Evolutionary conservation across 2,329 filamentous ascomycete species (phyloP).

Genomic region (Monilinia vaccinii-corymbosi): DNA sequence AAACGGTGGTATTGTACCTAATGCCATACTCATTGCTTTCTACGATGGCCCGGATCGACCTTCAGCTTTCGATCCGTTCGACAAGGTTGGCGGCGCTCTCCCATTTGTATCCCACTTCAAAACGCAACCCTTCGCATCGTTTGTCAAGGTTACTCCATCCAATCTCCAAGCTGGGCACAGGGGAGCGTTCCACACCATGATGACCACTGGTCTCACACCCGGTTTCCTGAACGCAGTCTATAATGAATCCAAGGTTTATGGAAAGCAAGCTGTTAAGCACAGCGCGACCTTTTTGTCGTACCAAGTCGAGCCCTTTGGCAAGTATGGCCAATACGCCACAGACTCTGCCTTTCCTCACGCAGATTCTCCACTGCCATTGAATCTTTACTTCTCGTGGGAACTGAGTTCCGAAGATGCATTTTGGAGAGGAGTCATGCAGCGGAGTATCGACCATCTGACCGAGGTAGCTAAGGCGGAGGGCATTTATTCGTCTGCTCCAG

Average conservation of each 20-base stretch:
- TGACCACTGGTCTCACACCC: conserved; percentile 22
- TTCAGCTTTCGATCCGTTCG: conserved; percentile 20
- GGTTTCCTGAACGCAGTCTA: conserved; percentile 23
- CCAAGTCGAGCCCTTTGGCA: conserved; percentile 28
- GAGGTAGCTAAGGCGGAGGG: conserved; percentile 25
- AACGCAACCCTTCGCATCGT: conserved; percentile 3
- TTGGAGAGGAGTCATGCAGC: conserved; percentile 23
- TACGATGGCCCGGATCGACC: conserved; percentile 27
- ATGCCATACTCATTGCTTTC: conserved; percentile 21
- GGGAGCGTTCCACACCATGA: conserved; percentile 26
- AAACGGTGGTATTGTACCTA: conserved; percentile 11
- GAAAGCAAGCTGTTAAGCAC: conserved; percentile 13
- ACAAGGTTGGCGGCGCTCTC: conserved; percentile 10
- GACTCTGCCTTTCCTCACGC: conserved; percentile 28
- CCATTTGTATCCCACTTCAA: not conserved
- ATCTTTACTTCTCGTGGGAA: conserved; percentile 27
- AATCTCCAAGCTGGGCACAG: conserved; percentile 16
- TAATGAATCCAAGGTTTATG: conserved; percentile 15
- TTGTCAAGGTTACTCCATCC: conserved; percentile 18
- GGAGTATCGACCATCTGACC: conserved; percentile 21
- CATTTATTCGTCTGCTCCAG: conserved; percentile 21
- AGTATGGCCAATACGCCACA: conserved; percentile 26
- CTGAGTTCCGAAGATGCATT: conserved; percentile 22
- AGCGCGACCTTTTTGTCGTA: conserved; percentile 21
- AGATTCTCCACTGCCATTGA: conserved; percentile 23